A percentile compares a stretch with the other conserved stretches of the same genome.
Evolutionary conservation across 2,329 filamentous ascomycete genomes (phyloP).

Genomic region (Exophiala aquamarina): DNA sequence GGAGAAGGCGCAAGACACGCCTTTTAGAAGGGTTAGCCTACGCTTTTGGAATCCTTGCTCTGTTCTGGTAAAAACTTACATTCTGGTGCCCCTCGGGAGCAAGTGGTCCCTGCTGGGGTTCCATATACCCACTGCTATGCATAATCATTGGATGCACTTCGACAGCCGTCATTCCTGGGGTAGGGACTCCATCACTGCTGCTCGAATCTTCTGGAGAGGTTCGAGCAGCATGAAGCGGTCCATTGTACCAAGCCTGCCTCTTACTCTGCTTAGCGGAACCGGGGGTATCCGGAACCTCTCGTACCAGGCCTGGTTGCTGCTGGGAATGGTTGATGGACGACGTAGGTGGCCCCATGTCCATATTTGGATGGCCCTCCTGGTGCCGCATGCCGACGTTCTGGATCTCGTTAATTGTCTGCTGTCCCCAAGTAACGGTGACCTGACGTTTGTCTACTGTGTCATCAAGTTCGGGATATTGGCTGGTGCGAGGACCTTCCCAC

Average conservation of each 20-base stretch:
- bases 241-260: conserved; percentile 35
- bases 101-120: conserved; percentile 40
- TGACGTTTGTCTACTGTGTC: conserved; percentile 38
- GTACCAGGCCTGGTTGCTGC: conserved; percentile 27
- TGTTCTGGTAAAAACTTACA: conserved; percentile 42
- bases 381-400: conserved; percentile 27
- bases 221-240: conserved; percentile 35
- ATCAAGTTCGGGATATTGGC: conserved; percentile 32
- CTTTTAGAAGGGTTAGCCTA: conserved; percentile 1
- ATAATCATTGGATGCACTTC: conserved; percentile 51
- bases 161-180: conserved; percentile 46
- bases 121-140: conserved; percentile 48
- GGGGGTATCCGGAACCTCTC: conserved; percentile 21
- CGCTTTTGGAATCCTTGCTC: conserved; percentile 27
- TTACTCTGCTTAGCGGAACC: conserved; percentile 27
- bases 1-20: conserved; percentile 22
- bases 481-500: conserved; percentile 42
- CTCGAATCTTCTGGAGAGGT: conserved; percentile 51
- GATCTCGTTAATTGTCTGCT: conserved; percentile 44
- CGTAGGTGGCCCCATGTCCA: conserved; percentile 22
- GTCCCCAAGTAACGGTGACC: conserved; percentile 43
- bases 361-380: conserved; percentile 4
- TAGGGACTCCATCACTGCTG: conserved; percentile 49
- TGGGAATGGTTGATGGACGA: conserved; percentile 11
- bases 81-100: conserved; percentile 38